phyloP scores from a whole-genome alignment of 2,329 filamentous ascomycete genomes.

The Xylariaceae sp. region DNA sequence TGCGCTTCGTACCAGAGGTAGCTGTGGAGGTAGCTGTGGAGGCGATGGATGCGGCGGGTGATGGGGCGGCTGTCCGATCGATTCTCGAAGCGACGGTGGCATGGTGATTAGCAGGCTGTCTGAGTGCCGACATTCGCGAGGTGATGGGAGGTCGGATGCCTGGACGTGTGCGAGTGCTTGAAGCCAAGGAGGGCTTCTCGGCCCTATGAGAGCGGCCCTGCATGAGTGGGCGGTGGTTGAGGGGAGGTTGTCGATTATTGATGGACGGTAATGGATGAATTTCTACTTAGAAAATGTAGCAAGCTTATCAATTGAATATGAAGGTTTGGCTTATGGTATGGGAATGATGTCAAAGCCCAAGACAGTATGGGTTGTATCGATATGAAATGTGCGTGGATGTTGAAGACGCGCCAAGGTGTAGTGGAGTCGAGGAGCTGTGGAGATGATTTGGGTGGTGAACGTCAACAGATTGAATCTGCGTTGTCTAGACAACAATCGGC shows the following conservation, averaged over 20 bases:
- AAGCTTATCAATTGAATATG: no score
- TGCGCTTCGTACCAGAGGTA: conserved; percentile 68
- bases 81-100: conserved; percentile 25
- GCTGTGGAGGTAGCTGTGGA: conserved; percentile 57
- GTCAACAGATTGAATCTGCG: conserved; percentile 20
- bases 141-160: conserved; percentile 21
- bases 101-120: conserved; percentile 24
- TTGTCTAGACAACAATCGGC: conserved; percentile 20
- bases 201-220: conserved; percentile 30
- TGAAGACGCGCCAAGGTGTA: conserved; percentile 11
- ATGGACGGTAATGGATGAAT: background rate
- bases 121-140: conserved; percentile 23
- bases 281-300: no score
- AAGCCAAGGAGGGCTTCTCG: conserved; percentile 28
- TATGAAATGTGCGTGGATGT: background rate
- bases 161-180: conserved; percentile 20
- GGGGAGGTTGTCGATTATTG: no score
- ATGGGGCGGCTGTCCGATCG: conserved; percentile 48
- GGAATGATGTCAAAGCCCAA: no score
- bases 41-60: conserved; percentile 67
- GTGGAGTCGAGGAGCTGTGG: no score
- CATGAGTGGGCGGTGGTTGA: conserved; percentile 26
- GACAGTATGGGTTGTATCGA: no score
- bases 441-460: conserved; percentile 12
- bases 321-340: no score